A percentile compares a stretch with the other conserved stretches of the same genome.
These are phyloP conservation scores for Kwoniella sp. DNA, from an alignment of 768 basidiomycete genomes.

Conservation along the genomic window DNA sequence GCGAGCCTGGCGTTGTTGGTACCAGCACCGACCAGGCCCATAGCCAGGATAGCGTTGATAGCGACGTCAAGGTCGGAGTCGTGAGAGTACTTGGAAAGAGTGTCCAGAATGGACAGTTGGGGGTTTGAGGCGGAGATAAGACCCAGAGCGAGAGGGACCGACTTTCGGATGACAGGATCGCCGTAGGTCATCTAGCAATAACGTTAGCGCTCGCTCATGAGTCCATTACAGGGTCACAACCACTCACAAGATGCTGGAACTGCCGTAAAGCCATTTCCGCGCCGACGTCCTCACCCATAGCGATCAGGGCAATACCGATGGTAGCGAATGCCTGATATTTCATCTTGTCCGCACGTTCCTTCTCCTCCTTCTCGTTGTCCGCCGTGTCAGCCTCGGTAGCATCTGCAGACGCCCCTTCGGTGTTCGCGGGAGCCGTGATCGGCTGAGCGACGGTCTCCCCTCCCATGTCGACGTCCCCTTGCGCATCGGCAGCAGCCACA, in stretches of 20 bases:
- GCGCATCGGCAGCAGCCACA: slow-evolving; percentile 32
- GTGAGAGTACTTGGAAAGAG: slow-evolving; percentile 96
- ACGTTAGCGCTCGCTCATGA: neutral
- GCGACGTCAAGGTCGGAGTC: slow-evolving; percentile 97
- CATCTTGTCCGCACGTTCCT: slow-evolving; percentile 57
- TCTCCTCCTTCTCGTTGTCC: slow-evolving; percentile 49
- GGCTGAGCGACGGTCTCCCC: slow-evolving; percentile 9
- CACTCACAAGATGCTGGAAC: slow-evolving; percentile 87
- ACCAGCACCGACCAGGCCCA: slow-evolving; percentile 96
- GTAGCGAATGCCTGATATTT: slow-evolving; percentile 84
- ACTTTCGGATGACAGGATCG: slow-evolving; percentile 83
- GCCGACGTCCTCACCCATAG: slow-evolving; percentile 98
- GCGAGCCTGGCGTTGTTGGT: slow-evolving; percentile 97
- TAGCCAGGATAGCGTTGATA: slow-evolving; percentile 93
- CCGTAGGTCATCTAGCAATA: slow-evolving; percentile 88
- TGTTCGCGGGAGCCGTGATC: slow-evolving; percentile 7
- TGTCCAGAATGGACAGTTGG: slow-evolving; percentile 87
- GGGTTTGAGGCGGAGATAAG: slow-evolving; percentile 95
- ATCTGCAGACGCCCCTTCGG: slow-evolving; percentile 4
- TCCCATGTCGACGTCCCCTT: slow-evolving; percentile 32
- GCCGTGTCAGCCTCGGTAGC: slow-evolving; percentile 17
- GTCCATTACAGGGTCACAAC: neutral
- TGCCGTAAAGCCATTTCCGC: slow-evolving; percentile 96
- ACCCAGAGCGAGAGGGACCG: slow-evolving; percentile 90
- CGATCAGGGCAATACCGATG: slow-evolving; percentile 84